Percentiles rank a stretch among this genome's conserved stretches.
Evolutionary conservation across 2,329 filamentous ascomycete genomes (phyloP).

Genomic region (Cladorrhinum sp.): DNA sequence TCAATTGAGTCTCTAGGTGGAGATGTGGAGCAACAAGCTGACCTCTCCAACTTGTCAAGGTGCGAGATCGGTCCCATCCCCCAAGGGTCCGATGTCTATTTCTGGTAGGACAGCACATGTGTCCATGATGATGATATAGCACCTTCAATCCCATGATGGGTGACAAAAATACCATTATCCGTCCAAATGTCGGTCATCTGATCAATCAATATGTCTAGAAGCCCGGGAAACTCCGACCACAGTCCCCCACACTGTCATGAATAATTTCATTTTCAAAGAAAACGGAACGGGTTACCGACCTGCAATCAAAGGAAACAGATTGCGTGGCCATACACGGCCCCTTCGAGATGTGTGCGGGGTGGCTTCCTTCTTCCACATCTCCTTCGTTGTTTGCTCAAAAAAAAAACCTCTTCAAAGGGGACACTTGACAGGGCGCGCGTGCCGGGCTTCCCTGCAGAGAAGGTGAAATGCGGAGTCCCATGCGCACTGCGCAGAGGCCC

Average conservation of each 20-base stretch:
- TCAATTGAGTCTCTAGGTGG: conserved; percentile 4
- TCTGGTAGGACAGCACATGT: background rate
- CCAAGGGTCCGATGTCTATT: background rate
- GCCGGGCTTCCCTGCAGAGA: background rate
- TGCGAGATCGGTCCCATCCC: background rate
- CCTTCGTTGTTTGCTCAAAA: background rate
- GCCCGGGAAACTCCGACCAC: background rate
- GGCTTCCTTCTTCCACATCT: background rate
- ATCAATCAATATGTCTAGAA: background rate
- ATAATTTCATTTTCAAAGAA: background rate
- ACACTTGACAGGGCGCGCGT: background rate
- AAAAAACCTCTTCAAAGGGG: too few relatives aligned
- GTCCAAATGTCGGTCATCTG: background rate
- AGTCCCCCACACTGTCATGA: background rate
- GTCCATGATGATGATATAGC: background rate
- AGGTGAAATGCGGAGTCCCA: conserved; percentile 11
- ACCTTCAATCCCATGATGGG: background rate
- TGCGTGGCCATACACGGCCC: background rate
- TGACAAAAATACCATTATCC: background rate
- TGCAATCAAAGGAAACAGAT: background rate
- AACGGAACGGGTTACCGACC: background rate
- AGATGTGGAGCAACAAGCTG: conserved; percentile 4
- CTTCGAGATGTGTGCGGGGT: background rate
- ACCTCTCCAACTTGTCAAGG: background rate
- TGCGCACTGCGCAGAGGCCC: conserved; percentile 4